Evolutionary conservation across 176 grass and related monocot species (phyloP), one percentile per base, ranked within the genome.

Genomic region (Areca catechu): DNA sequence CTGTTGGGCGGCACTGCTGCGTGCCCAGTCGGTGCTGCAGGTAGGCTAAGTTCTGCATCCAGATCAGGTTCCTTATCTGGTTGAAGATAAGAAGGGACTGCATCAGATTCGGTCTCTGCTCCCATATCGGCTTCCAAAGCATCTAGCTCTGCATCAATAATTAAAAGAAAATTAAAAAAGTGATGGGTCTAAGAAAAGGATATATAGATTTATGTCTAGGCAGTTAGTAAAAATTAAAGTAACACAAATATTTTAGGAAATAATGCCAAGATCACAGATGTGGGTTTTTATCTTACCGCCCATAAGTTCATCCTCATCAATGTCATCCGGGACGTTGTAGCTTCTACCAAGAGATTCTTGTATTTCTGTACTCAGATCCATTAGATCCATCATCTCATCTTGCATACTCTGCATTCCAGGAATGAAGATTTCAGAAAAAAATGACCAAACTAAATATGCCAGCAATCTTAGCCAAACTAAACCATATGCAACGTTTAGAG

Each of bases 381-480:
- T 87, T 67, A 97, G 67, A 73, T 97, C 92, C 25, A 83, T 84
- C 86, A 97, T 97, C 71, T 97, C 87, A 62, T 92, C 87, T 97
- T 92, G 93, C 93, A 97, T 97, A 67, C 82, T 92, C 93, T 92
- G 50, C 48, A 52, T 68, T 55, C 16, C 17, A 55, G 51, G 37
- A 67, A 54, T 55, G 19, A 43, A 43, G 34, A 20, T 21, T 67
- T 55, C 24, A 54, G n/a, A 43, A 2, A 43, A 43, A 12, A 43
- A 12, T 43, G 34, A 43, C 34, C 34, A 43, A 43, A 12, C 2
- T 9, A 43, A 43, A 43, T 43, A 43, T 14, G 34, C 10, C 14
- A 0, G 34, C 3, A 43, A 43, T 43, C 34, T 43, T 14, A 43
- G 9, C 34, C 34, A 43, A 43, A 43, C 9, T 43, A 43, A 43